These are phyloP conservation scores for Amaranthus cruentus DNA, from an alignment of 148 eudicot genomes.

Conservation along the genomic window DNA sequence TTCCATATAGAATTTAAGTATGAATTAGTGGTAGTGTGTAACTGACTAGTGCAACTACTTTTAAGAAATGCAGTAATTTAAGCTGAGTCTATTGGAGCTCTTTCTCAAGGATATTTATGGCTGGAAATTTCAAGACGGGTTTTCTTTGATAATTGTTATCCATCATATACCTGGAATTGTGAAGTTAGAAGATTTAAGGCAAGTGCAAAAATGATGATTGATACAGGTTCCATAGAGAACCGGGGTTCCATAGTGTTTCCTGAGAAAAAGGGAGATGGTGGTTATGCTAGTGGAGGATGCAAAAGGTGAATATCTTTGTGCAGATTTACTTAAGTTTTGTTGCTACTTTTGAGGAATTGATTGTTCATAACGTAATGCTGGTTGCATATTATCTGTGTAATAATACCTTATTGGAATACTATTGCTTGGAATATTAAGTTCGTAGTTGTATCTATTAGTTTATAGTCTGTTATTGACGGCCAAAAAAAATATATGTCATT, in stretches of 20 bases:
- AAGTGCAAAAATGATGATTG: constrained; percentile 63
- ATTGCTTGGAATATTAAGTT: neutral
- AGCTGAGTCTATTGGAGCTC: constrained; percentile 31
- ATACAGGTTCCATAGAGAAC: constrained; percentile 39
- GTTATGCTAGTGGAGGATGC: constrained; percentile 75
- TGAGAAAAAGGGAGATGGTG: constrained; percentile 58
- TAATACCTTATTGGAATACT: neutral
- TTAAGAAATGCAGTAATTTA: constrained; percentile 40
- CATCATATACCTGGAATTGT: constrained; percentile 25
- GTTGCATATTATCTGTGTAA: constrained; percentile 1
- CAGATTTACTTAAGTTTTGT: constrained; percentile 11
- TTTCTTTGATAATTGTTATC: constrained; percentile 33
- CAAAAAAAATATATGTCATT: neutral
- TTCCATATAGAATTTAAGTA: too few species aligned
- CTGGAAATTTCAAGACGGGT: constrained; percentile 21
- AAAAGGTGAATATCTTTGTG: constrained; percentile 57
- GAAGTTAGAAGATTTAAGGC: constrained; percentile 26
- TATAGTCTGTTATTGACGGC: neutral
- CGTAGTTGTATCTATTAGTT: neutral
- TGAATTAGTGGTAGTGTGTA: too few species aligned
- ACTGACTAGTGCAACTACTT: constrained; percentile 26
- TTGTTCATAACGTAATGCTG: constrained; percentile 3
- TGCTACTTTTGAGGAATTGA: constrained; percentile 3
- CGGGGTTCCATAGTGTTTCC: constrained; percentile 31
- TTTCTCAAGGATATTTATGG: constrained; percentile 30